These are phyloP conservation scores for Chlorella sp. DNA, from an alignment of 139 green algal species.

Conservation along the genomic window DNA sequence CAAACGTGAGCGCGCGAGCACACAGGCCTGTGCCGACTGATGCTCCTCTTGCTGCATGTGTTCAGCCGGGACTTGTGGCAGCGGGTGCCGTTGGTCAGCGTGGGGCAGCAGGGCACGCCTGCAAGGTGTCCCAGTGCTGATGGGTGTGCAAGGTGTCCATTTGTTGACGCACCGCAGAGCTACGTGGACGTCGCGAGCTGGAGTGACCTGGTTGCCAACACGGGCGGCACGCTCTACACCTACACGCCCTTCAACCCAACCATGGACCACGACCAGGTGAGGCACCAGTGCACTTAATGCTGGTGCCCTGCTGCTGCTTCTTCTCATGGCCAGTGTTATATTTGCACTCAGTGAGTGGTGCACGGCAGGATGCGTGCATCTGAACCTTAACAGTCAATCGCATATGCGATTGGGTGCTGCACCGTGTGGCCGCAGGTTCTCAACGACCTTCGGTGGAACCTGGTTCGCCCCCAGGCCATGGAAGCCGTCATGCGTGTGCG, in stretches of 20 bases:
- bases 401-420: too few relatives aligned
- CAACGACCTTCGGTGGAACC: slow-evolving; percentile 83
- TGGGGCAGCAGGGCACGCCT: not conserved
- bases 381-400: too few relatives aligned
- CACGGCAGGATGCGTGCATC: too few relatives aligned
- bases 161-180: slow-evolving; percentile 14
- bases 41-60: too few relatives aligned
- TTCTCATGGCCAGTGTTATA: not conserved
- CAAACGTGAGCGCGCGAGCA: slow-evolving; percentile 4
- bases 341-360: too few relatives aligned
- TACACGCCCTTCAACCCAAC: slow-evolving; percentile 63
- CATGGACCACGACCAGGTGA: slow-evolving; percentile 63
- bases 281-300: not conserved
- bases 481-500: slow-evolving; percentile 84
- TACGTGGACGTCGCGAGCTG: slow-evolving; percentile 74
- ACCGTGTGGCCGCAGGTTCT: slow-evolving; percentile 40
- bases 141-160: not conserved
- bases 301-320: too few relatives aligned
- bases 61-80: not conserved
- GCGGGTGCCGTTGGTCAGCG: too few relatives aligned
- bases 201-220: slow-evolving; percentile 43
- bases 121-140: not conserved
- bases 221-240: slow-evolving; percentile 66
- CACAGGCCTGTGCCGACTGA: not conserved
- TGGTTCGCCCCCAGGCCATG: slow-evolving; percentile 67